These are phyloP conservation scores for Schizophyllum commune DNA, from an alignment of 1,284 basidiomycete genomes.

Conservation along the genomic window DNA sequence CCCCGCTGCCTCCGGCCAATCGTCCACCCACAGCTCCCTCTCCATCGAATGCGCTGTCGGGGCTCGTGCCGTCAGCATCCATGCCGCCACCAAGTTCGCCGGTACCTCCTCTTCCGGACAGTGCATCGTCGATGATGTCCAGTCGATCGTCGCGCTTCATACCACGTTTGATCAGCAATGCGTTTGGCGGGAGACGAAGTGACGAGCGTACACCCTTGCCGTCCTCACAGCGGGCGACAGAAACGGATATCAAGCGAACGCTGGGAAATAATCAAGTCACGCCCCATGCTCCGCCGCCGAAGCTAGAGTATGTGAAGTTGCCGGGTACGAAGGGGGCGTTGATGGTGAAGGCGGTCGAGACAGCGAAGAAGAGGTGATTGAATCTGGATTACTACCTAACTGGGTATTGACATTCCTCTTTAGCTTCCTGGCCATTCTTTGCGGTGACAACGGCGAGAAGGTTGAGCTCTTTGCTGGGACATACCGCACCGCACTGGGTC, in stretches of 20 bases:
- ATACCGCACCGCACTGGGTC: conserved; percentile 69
- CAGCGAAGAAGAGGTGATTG: conserved; percentile 72
- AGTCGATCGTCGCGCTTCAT: conserved; percentile 50
- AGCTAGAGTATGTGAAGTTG: conserved; percentile 83
- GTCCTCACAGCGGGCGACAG: conserved; percentile 20
- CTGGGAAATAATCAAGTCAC: conserved; percentile 21
- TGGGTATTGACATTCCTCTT: background rate
- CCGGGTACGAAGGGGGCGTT: conserved; percentile 83
- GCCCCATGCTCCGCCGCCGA: conserved; percentile 62
- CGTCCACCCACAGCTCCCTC: conserved; percentile 11
- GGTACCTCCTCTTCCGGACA: conserved; percentile 15
- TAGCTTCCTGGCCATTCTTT: conserved; percentile 83
- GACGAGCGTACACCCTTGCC: conserved; percentile 40
- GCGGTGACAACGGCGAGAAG: conserved; percentile 88
- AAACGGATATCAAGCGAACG: conserved; percentile 25
- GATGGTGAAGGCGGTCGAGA: conserved; percentile 79
- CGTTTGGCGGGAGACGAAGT: conserved; percentile 45
- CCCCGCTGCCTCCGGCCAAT: conserved; percentile 9
- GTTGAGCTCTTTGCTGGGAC: conserved; percentile 86
- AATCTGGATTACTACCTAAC: background rate
- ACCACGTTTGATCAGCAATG: conserved; percentile 61
- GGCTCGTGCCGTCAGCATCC: background rate
- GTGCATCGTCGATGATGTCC: background rate
- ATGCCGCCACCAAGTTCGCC: conserved; percentile 16
- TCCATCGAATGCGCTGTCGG: conserved; percentile 3